These are phyloP conservation scores for Laguncularia racemosa DNA, from an alignment of 345 rosid genomes.

Conservation along the genomic window DNA sequence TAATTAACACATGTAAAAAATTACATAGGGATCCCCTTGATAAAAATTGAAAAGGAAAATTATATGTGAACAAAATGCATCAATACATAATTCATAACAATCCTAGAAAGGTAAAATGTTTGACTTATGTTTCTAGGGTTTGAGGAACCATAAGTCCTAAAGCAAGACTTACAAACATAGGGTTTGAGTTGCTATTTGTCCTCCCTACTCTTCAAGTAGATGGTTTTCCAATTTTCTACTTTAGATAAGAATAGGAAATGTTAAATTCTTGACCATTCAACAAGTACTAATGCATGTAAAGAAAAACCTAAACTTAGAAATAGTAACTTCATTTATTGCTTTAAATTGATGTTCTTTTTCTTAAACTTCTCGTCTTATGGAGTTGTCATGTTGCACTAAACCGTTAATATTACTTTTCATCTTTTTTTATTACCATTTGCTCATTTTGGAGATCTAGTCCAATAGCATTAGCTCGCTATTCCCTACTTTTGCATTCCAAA, in stretches of 20 bases:
- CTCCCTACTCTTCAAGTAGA: neutral
- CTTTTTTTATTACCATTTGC: no score
- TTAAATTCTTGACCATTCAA: no score
- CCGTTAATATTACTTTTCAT: neutral
- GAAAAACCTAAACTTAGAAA: no score
- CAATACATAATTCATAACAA: no score
- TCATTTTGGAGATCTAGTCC: no score
- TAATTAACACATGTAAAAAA: slow-evolving; percentile 4
- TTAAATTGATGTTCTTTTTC: neutral
- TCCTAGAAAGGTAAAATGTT: no score
- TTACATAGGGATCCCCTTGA: neutral
- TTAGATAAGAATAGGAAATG: no score
- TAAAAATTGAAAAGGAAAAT: neutral
- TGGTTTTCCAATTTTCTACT: no score
- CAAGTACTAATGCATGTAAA: no score
- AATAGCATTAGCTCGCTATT: neutral
- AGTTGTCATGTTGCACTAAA: neutral
- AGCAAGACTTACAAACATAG: neutral
- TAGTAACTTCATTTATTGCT: slow-evolving; percentile 4
- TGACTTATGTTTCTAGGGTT: slow-evolving; percentile 9
- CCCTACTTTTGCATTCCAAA: neutral
- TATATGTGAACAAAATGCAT: neutral
- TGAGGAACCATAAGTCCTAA: slow-evolving; percentile 3
- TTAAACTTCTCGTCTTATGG: neutral
- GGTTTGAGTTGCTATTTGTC: neutral